Evolutionary conservation across 768 basidiomycete species (phyloP).

Genomic region (Heimioporus sp.): DNA sequence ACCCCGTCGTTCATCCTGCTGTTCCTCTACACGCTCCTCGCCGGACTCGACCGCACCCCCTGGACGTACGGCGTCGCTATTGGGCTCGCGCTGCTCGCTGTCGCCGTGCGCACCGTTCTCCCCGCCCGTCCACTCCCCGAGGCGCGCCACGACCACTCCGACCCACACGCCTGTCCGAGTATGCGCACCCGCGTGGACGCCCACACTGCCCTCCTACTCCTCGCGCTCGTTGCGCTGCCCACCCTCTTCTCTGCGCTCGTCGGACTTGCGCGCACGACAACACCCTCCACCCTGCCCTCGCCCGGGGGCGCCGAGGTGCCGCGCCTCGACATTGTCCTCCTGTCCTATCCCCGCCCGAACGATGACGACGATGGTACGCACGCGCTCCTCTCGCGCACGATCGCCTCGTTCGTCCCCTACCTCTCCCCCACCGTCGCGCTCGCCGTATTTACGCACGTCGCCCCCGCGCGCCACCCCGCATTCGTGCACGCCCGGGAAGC

Average conservation of each 20-base stretch:
- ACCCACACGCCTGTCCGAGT: neutral
- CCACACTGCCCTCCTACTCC: slow-evolving; percentile 17
- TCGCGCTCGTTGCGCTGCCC: slow-evolving; percentile 11
- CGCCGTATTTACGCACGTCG: slow-evolving; percentile 40
- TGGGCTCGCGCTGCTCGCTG: slow-evolving; percentile 21
- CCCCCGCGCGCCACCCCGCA: slow-evolving; percentile 23
- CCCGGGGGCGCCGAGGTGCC: too few species aligned
- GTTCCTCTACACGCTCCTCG: slow-evolving; percentile 8
- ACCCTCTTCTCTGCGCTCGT: slow-evolving; percentile 1
- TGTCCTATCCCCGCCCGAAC: slow-evolving; percentile 39
- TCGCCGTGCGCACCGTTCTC: slow-evolving; percentile 9
- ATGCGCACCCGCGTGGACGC: slow-evolving; percentile 13
- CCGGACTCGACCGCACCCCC: slow-evolving; percentile 34
- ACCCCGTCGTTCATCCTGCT: slow-evolving; percentile 12
- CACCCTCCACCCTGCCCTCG: too few species aligned
- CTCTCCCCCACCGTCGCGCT: slow-evolving; percentile 27
- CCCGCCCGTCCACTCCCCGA: neutral
- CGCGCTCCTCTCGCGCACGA: slow-evolving; percentile 35
- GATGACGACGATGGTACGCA: slow-evolving; percentile 15
- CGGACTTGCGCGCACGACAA: slow-evolving; percentile 11
- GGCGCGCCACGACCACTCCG: neutral
- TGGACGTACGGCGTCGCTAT: slow-evolving; percentile 39
- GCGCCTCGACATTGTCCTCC: slow-evolving; percentile 39
- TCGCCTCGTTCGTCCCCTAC: slow-evolving; percentile 37
- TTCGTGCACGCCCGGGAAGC: slow-evolving; percentile 27